phyloP scores from a whole-genome alignment of 108 stramenopile species.

The Seminavis robusta region DNA sequence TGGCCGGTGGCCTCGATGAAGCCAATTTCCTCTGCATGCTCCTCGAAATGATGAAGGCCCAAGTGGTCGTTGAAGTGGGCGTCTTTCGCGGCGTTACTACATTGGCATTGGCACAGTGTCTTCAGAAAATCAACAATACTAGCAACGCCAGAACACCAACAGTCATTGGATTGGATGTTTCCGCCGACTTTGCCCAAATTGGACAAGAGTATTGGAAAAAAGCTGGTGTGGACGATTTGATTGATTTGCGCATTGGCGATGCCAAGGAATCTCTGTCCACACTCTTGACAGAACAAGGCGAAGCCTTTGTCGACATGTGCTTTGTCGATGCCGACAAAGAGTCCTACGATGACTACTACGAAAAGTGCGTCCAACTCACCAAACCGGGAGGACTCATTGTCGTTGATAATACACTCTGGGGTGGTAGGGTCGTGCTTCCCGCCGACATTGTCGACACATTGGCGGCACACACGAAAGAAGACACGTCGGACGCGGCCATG shows the following conservation, averaged over 20 bases:
- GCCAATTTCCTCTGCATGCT: too few relatives aligned
- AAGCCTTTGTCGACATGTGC: slow-evolving; percentile 9
- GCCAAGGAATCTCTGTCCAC: slow-evolving; percentile 7
- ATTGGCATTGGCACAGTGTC: slow-evolving; percentile 9
- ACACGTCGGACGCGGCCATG: too few relatives aligned
- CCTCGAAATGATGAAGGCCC: slow-evolving; percentile 13
- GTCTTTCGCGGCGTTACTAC: slow-evolving; percentile 18
- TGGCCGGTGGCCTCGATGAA: too few relatives aligned
- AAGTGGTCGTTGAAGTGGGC: slow-evolving; percentile 13
- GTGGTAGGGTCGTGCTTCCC: background rate
- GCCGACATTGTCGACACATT: slow-evolving; percentile 21
- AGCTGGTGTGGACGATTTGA: slow-evolving; percentile 15
- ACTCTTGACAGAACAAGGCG: background rate
- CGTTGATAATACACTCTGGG: slow-evolving; percentile 6
- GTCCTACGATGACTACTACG: slow-evolving; percentile 12
- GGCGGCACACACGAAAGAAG: too few relatives aligned
- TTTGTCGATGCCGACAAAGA: slow-evolving; percentile 25
- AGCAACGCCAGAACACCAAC: background rate
- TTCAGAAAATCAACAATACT: too few relatives aligned
- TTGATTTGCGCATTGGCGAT: slow-evolving; percentile 12
- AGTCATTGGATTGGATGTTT: slow-evolving; percentile 11
- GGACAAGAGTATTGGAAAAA: slow-evolving; percentile 16
- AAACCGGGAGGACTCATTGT: slow-evolving; percentile 1
- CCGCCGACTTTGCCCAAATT: slow-evolving; percentile 6
- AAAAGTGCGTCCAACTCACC: background rate